Evolutionary conservation across 2,329 filamentous ascomycete species (phyloP).

Genomic region (Penicillium expansum): DNA sequence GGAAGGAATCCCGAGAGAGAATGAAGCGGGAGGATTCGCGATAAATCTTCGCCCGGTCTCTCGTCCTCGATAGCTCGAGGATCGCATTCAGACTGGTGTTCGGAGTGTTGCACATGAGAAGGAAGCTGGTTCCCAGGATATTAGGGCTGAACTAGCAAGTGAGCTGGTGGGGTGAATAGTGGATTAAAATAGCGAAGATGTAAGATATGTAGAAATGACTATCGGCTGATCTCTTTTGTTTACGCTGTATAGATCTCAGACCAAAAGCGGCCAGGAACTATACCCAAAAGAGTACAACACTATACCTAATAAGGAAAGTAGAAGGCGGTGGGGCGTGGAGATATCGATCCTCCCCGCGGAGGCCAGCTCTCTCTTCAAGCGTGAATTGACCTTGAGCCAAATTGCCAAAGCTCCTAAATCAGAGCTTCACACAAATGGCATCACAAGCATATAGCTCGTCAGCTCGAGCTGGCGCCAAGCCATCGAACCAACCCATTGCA

Average conservation of each 20-base stretch:
- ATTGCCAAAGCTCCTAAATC: background rate
- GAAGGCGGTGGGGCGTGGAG: slow-evolving; percentile 9
- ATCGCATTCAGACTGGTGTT: background rate
- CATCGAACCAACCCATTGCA: slow-evolving; percentile 34
- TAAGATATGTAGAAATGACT: background rate
- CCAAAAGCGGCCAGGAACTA: background rate
- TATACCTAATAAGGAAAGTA: background rate
- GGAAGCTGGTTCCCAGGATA: background rate
- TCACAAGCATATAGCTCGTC: slow-evolving; percentile 28
- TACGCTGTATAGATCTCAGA: background rate
- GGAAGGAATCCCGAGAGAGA: background rate
- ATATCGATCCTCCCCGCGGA: slow-evolving; percentile 11
- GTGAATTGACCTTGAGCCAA: background rate
- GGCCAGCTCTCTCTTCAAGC: slow-evolving; percentile 2
- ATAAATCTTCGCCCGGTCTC: background rate
- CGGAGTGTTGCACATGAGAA: background rate
- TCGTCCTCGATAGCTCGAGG: background rate
- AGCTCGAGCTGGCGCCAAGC: slow-evolving; percentile 16
- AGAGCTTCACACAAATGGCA: slow-evolving; percentile 5
- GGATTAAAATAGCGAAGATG: background rate
- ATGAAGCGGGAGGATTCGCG: background rate
- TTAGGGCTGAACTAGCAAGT: background rate
- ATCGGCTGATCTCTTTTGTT: background rate
- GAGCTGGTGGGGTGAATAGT: background rate
- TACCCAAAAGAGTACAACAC: background rate